Evolutionary conservation across 164 flowering plant genomes (phyloP), one percentile per base, ranked within the genome.

Genomic region (Sextonia rubra): DNA sequence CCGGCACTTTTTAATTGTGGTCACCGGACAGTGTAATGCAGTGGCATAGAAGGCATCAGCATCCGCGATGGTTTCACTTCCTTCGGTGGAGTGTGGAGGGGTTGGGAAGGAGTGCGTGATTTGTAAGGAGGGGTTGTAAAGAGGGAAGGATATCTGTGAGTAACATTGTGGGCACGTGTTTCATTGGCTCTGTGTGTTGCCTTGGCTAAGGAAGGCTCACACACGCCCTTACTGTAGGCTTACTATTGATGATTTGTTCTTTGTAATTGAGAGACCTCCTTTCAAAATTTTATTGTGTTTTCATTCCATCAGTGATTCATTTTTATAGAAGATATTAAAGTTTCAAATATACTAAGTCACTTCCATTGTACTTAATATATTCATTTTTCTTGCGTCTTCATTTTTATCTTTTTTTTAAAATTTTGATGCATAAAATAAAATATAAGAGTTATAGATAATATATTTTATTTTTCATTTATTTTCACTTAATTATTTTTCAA

Each of bases 171-270:
- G 76, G 66, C 99, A 95, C 74, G 76, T 82, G 85, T 95, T 91
- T 73, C 99, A 95, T 70, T 89, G 93, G 97, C 78, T 76, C 48
- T 95, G 99, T 71, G 82, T 93, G 1, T 70, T 91, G 81, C 87
- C 89, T 23, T 93, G 99, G 99, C 74, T 93, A 65, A 77, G 73
- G 82, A 89, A 84, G 82, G 85, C 75, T 73, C 90, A 86, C 84
- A 93, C 98, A 49, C 93, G 99, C 71, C 99, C 99, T 2, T 88
- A 84, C 67, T 95, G 99, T 80, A 75, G 98, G 78, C 86, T 93
- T 1, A 98, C 98, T 7, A 81, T 90, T 3, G 95, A 93, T 47
- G 97, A 91, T 69, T 87, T 90, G 2, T 81, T 79, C 72, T 85
- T 82, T 0, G 99, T 93, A 90, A 88, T 95, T 79, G 80, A 82